These are phyloP conservation scores for Besnoitia besnoiti DNA, from an alignment of 169 alveolate species.

Conservation along the genomic window DNA sequence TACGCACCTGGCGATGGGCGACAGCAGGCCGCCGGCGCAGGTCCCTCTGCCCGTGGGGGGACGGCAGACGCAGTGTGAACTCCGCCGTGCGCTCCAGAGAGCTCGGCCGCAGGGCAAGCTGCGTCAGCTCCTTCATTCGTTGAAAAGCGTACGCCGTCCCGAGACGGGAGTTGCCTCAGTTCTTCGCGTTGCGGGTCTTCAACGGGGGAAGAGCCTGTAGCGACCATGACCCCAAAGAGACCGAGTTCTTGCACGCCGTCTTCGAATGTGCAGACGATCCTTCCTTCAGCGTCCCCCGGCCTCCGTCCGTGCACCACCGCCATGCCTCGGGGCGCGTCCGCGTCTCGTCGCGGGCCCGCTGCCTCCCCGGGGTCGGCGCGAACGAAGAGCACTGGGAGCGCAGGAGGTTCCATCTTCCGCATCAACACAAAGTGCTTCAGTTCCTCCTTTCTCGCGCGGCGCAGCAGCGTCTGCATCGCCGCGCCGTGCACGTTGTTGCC, in stretches of 20 bases:
- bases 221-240: not conserved
- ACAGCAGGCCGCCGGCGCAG: no score
- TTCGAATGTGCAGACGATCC: not conserved
- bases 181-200: no score
- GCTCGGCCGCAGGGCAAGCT: no score
- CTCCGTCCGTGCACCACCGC: not conserved
- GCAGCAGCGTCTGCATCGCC: slow-evolving; percentile 67
- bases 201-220: not conserved
- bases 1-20: not conserved
- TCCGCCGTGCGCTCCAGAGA: no score
- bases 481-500: slow-evolving; percentile 81
- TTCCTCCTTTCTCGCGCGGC: slow-evolving; percentile 50
- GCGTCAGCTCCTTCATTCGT: no score
- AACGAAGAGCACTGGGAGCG: slow-evolving; percentile 38
- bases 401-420: slow-evolving; percentile 73
- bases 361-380: not conserved
- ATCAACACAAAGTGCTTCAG: slow-evolving; percentile 71
- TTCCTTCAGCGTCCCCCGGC: not conserved
- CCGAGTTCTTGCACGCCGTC: slow-evolving; percentile 2
- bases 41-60: no score
- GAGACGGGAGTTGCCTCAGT: no score
- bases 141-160: no score
- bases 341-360: not conserved
- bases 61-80: no score
- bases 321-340: not conserved